These are phyloP conservation scores for Termitomyces sp. DNA, from an alignment of 768 basidiomycete genomes.

Conservation along the genomic window DNA sequence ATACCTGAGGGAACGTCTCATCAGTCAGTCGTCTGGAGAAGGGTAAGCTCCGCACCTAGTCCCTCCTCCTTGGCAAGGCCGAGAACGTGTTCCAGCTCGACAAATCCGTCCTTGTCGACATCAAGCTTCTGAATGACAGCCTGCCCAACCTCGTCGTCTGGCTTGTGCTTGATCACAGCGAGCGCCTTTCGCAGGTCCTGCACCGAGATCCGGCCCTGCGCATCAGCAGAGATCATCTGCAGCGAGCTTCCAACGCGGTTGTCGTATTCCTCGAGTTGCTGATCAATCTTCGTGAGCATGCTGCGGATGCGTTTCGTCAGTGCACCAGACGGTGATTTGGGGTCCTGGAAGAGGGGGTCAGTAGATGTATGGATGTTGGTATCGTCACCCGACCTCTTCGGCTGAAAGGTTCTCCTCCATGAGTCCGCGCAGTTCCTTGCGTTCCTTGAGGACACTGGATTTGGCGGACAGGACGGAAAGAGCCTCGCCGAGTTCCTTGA, in stretches of 20 bases:
- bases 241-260: slow-evolving; percentile 76
- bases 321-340: slow-evolving; percentile 77
- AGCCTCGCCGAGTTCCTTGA: slow-evolving; percentile 90
- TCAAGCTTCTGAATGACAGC: slow-evolving; percentile 91
- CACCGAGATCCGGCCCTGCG: slow-evolving; percentile 85
- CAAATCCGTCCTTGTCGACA: slow-evolving; percentile 92
- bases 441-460: slow-evolving; percentile 93
- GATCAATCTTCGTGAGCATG: slow-evolving; percentile 95
- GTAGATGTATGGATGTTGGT: background rate
- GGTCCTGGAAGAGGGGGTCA: slow-evolving; percentile 41
- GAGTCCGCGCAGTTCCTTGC: slow-evolving; percentile 82
- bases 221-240: slow-evolving; percentile 80
- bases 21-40: background rate
- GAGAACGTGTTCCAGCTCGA: slow-evolving; percentile 91
- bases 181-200: slow-evolving; percentile 88
- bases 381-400: slow-evolving; percentile 53
- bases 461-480: slow-evolving; percentile 87
- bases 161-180: slow-evolving; percentile 88
- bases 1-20: slow-evolving; percentile 43
- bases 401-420: slow-evolving; percentile 92
- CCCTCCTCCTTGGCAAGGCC: slow-evolving; percentile 86
- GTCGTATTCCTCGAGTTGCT: slow-evolving; percentile 90
- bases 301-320: slow-evolving; percentile 92
- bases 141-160: slow-evolving; percentile 83
- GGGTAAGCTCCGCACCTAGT: slow-evolving; percentile 42